Conservation (phyloP, 495 filamentous ascomycete species). For the Cenococcum geophilum region DNA sequence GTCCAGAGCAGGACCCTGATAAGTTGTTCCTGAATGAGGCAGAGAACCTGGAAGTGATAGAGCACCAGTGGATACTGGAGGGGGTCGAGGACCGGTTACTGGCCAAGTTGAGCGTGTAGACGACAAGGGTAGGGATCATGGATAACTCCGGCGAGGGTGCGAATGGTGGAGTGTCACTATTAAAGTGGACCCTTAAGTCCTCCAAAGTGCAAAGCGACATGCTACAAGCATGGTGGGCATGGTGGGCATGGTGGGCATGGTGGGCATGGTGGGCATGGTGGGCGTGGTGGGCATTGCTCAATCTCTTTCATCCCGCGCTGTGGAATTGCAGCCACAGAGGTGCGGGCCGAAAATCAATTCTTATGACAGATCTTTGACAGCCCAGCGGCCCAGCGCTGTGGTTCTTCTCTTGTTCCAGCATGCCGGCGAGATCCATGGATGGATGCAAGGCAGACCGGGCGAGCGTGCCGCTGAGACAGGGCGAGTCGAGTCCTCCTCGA, state of each 20-base stretch:
- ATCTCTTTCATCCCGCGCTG: not conserved
- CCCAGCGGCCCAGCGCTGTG: not conserved
- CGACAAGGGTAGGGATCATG: constrained; percentile 1
- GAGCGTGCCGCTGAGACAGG: not conserved
- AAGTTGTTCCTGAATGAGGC: constrained; percentile 87
- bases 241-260: not conserved
- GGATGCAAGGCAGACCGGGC: not conserved
- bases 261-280: not conserved
- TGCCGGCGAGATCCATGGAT: not conserved
- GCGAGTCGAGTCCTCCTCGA: not conserved
- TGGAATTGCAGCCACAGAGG: constrained; percentile 3
- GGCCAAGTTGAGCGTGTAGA: constrained; percentile 27
- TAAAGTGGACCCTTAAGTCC: not conserved
- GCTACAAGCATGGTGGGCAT: not conserved
- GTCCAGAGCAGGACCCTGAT: constrained; percentile 88
- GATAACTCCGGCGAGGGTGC: not conserved
- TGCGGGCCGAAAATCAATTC: constrained; percentile 1
- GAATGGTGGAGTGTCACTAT: not conserved
- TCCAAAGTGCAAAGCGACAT: constrained; percentile 2
- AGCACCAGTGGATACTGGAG: constrained; percentile 84
- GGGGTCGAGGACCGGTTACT: constrained; percentile 80
- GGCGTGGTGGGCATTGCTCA: not conserved
- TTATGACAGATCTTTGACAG: constrained; percentile 2
- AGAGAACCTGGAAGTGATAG: constrained; percentile 90
- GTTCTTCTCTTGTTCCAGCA: not conserved